Base-by-base conservation (phyloP, 768 basidiomycete genomes). In the Cubamyces sp. region DNA sequence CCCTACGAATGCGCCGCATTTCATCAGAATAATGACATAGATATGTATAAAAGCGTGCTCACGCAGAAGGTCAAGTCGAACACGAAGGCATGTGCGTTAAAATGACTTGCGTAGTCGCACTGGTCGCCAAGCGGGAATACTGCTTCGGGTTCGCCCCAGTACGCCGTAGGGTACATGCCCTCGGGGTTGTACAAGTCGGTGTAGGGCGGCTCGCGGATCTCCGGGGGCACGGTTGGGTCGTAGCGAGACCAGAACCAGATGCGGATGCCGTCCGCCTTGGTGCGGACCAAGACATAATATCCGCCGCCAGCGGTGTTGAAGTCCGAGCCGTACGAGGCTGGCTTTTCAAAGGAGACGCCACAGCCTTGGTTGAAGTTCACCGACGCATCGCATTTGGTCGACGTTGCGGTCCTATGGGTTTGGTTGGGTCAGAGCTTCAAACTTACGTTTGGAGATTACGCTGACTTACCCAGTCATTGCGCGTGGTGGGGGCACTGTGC, bases 51-150 rank as follows among this genome's bases (percentile, higher is more conserved):
- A 25, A 14, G 7, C n/a, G 30, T 52, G 73, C 81, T 74, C 66
- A 86, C 85, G 66, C 87, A 87, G 62, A 87, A 83, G 26, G 86
- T 87, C 58, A 82, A 70, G 66, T 88, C 84, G 62, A 87, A 85
- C 26, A 87, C 74, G 40, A 87, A 78, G 11, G 70, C 61, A 64
- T 88, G 85, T 5, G 74, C 72, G 60, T 85, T 71, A 67, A 87
- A 87, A 67, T 83, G 82, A 42, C 75, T 65, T 26, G 73, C 71
- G 62, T 87, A 84, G 66, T 84, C 78, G 69, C 87, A 89, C 39
- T 70, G 71, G 6, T 72, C 69, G 50, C 73, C 69, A n/a, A 70
- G 71, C 15, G 81, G 80, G 67, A 87, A 88, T 8, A 57, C 61
- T 1, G 84, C 85, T 41, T 79, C 77, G 0, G 86, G 84, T 6